Evolutionary conservation across 192 early-diverging fungal genomes (phyloP).

Genomic region (Mortierella antarctica): DNA sequence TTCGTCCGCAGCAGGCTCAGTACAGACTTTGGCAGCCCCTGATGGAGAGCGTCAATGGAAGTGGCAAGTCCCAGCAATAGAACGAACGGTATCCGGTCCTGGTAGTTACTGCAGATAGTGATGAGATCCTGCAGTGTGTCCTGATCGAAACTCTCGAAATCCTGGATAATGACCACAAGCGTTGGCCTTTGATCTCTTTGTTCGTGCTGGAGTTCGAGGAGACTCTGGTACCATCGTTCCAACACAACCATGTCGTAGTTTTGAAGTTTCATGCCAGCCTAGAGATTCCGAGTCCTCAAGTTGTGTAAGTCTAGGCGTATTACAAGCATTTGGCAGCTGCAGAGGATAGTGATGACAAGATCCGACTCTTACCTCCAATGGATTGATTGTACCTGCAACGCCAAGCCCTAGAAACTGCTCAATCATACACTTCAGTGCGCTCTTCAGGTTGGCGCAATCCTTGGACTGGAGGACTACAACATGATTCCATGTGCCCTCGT

Average conservation of each 20-base stretch:
- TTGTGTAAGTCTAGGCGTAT: not conserved
- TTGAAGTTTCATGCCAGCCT: slow-evolving; percentile 49
- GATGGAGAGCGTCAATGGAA: slow-evolving; percentile 82
- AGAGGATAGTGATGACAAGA: no score
- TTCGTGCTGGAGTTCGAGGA: slow-evolving; percentile 6
- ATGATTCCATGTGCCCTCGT: slow-evolving; percentile 33
- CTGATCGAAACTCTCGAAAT: slow-evolving; percentile 87
- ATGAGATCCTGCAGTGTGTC: slow-evolving; percentile 80
- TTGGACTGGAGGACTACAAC: slow-evolving; percentile 77
- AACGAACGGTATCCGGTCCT: slow-evolving; percentile 77
- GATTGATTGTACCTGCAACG: slow-evolving; percentile 27
- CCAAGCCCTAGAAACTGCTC: slow-evolving; percentile 69
- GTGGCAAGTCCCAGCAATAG: slow-evolving; percentile 90
- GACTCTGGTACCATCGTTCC: slow-evolving; percentile 70
- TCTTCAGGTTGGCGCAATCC: slow-evolving; percentile 72
- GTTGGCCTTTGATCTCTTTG: slow-evolving; percentile 28
- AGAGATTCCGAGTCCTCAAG: not conserved
- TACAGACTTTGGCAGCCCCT: slow-evolving; percentile 79
- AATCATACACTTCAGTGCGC: slow-evolving; percentile 72
- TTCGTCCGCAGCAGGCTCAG: slow-evolving; percentile 79
- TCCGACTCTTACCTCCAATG: slow-evolving; percentile 43
- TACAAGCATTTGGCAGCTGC: no score
- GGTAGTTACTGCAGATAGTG: slow-evolving; percentile 78
- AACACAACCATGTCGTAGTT: slow-evolving; percentile 77
- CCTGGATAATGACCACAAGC: slow-evolving; percentile 83